These are phyloP conservation scores for Talaromyces wortmannii DNA, from an alignment of 495 filamentous ascomycete genomes.

Conservation along the genomic window DNA sequence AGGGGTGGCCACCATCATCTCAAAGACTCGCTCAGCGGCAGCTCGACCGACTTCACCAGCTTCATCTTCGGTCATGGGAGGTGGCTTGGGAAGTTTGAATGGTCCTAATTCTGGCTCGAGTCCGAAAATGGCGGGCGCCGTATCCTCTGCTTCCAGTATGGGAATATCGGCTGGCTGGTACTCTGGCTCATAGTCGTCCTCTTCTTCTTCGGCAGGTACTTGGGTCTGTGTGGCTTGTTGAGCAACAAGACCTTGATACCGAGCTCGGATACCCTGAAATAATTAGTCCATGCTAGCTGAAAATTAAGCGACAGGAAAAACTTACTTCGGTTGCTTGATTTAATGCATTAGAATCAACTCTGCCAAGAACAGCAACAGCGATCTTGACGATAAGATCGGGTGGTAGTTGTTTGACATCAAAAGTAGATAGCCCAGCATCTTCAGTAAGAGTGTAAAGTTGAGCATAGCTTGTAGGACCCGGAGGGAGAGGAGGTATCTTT, in stretches of 20 bases:
- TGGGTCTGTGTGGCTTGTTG: constrained; percentile 33
- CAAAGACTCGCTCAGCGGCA: constrained; percentile 69
- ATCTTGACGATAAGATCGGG: constrained; percentile 69
- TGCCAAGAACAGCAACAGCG: constrained; percentile 59
- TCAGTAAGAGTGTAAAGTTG: constrained; percentile 79
- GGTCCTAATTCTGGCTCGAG: constrained; percentile 52
- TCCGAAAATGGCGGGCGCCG: constrained; percentile 45
- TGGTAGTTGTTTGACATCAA: constrained; percentile 76
- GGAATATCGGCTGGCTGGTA: constrained; percentile 66
- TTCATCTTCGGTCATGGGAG: constrained; percentile 60
- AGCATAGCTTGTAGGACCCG: constrained; percentile 67
- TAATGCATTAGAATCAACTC: constrained; percentile 55
- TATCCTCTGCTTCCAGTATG: constrained; percentile 61
- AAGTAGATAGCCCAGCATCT: constrained; percentile 63
- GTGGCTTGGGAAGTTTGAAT: constrained; percentile 76
- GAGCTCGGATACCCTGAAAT: constrained; percentile 36
- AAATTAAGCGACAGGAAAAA: background rate
- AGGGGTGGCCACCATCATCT: constrained; percentile 66
- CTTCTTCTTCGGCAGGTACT: constrained; percentile 61
- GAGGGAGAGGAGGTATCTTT: constrained; percentile 57
- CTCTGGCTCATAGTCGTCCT: constrained; percentile 85
- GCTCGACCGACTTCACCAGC: constrained; percentile 58
- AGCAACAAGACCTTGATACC: constrained; percentile 37
- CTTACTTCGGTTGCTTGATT: constrained; percentile 60
- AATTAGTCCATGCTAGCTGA: background rate